Base-by-base conservation (phyloP, 768 basidiomycete genomes). In the Boletus sp. region DNA sequence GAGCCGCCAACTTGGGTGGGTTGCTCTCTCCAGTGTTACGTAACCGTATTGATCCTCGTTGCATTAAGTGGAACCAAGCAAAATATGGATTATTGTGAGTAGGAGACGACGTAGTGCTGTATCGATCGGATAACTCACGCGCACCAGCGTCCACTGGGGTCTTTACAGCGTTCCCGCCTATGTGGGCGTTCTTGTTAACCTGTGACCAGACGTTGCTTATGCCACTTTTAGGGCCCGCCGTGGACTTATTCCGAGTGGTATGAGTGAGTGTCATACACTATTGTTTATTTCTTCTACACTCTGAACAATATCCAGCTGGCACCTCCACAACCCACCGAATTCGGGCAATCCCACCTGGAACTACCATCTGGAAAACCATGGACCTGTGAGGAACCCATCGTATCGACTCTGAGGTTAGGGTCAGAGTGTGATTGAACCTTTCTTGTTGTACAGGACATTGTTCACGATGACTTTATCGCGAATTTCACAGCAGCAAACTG, bases 381-480 rank as follows among this genome's bases (percentile, higher is more conserved):
- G 83, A 17, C 41, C 67, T 2, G 72, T 72, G 64, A 65, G 76
- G 68, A 55, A 39, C 2, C 18, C 14, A 15, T 6, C n/a, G 24
- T 32, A 37, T 24, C 33, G 33, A 35, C 33, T 35, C 33, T 42
- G 17, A 15, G 37, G 32, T 48, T 36, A 47, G 30, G 42, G 15
- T 50, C n/a, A 35, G 1, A 7, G 4, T 12, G 15, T 35, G 1
- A 44, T 20, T 47, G 9, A 56, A 9, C 11, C 10, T 12, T 39
- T 30, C 2, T 24, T 33, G 1, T 10, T 33, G 14, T 5, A 11
- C 20, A 83, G 80, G 58, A 78, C 30, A 69, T 83, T 4, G 58
- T 77, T 6, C 83, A 86, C 56, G 84, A 86, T 60, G 80, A 84
- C 59, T 85, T 86, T 59, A 82, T 86, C 42, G 67, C 76, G 2